Base-by-base conservation (phyloP, 2,329 filamentous ascomycete species). In the Diaporthe citrichinensis region DNA sequence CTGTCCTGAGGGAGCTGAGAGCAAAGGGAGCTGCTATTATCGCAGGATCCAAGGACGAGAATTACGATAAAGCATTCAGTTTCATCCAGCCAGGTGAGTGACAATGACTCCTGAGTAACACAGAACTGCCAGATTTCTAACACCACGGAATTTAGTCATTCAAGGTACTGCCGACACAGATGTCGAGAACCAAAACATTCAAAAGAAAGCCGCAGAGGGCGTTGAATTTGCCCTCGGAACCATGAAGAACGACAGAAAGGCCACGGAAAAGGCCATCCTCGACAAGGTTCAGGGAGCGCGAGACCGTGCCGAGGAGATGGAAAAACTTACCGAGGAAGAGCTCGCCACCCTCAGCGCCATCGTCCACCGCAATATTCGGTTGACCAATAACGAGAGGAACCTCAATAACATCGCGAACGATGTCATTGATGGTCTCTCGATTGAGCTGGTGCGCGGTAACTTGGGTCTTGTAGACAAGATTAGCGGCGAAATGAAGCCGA, bases 181-280 rank as follows among this genome's bases (percentile, higher is more conserved):
- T 17, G 58, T 61, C 14, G 58, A 61, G 36, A 61, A 61, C n/a
- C 25, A 41, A 25, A 28, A 14, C n/a, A 61, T 61, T 12, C 58
- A 61, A 7, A 44, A 61, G 58, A 61, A 61, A 20, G 58, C 58
- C 23, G 58, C 58, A 44, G 58, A 61, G 23, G 58, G 58, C 14
- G 58, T 41, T 28, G 58, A 61, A 17, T 61, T 61, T 44, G 58
- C 58, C 4, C 58, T 61, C 15, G 80, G 36, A 3, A 61, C 36
- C 23, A 41, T 61, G 58, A 41, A 61, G 36, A 28, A 41, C 0
- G 58, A 61, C n/a, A 41, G n/a, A 5, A 41, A 41, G n/a, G 36
- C 58, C 2, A 28, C 10, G n/a, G 58, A 61, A 7, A 41, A 10
- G 36, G 58, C 58, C 7, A 61, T 61, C 17, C 36, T 61, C 2